Percentiles rank a stretch among this genome's conserved stretches.
phyloP scores from a whole-genome alignment of 768 basidiomycete species.

The Asterophora parasitica region DNA sequence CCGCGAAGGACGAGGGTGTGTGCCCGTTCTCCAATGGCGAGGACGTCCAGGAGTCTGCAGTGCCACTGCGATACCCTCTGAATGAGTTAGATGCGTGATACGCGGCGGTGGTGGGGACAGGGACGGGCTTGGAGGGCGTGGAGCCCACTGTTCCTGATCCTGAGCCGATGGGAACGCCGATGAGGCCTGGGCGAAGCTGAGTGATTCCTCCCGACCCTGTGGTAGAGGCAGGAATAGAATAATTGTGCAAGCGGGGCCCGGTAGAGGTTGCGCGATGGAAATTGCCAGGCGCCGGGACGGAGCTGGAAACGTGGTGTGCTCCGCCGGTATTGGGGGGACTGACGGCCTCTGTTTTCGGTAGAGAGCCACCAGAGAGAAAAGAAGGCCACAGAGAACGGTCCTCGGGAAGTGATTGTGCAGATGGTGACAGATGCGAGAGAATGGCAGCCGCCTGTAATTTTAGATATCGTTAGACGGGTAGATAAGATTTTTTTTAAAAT shows the following conservation, averaged over 20 bases:
- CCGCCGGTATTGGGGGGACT: constrained; percentile 15
- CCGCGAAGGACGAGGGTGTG: constrained; percentile 21
- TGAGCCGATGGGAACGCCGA: constrained; percentile 29
- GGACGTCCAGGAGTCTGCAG: constrained; percentile 28
- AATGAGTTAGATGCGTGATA: constrained; percentile 11
- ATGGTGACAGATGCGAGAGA: constrained; percentile 77
- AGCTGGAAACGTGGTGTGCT: constrained; percentile 40
- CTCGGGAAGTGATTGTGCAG: constrained; percentile 74
- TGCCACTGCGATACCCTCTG: constrained; percentile 22
- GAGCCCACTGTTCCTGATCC: constrained; percentile 10
- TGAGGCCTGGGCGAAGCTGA: constrained; percentile 56
- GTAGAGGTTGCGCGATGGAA: constrained; percentile 26
- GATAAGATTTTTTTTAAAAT: background rate
- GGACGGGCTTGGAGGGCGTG: constrained; percentile 31
- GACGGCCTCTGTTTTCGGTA: constrained; percentile 45
- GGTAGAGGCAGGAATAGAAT: constrained; percentile 40
- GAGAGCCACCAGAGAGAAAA: constrained; percentile 66
- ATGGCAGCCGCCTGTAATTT: constrained; percentile 81
- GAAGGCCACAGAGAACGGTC: constrained; percentile 93
- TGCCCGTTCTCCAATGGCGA: constrained; percentile 18
- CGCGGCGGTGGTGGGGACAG: constrained; percentile 18
- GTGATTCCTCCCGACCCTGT: constrained; percentile 39
- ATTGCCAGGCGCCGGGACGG: constrained; percentile 39
- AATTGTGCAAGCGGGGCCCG: constrained; percentile 66
- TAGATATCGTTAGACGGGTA: constrained; percentile 2